Evolutionary conservation across 75 land plant genomes (phyloP), one percentile per base, ranked within the genome.

Genomic region (Sequoia sempervirens): DNA sequence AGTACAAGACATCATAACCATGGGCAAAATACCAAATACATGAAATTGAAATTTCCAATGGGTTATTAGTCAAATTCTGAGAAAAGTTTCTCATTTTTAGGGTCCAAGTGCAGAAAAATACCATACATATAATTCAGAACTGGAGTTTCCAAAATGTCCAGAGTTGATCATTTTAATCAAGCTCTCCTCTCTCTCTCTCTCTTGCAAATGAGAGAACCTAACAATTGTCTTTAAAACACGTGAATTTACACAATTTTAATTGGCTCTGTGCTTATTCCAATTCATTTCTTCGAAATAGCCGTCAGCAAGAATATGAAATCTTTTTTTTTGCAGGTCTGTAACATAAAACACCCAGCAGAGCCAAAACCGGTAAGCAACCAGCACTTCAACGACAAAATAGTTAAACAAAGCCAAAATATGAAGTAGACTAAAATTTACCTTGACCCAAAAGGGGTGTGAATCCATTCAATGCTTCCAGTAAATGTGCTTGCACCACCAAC

Each of bases 391-490:
- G 50, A 11, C 15, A 78, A n/a, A 34, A 78, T 11, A 43, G 23
- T 12, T 75, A 28, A 43, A 43, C 11, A 43, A 43, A 45, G 1
- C 8, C 23, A 45, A 78, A 43, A 26, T 2, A 43, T 43, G 28
- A 75, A 18, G 32, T n/a, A 26, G 52, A 8, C 8, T 78, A 3
- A 43, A 78, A 40, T 26, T 43, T 78, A 78, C 80, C 80, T 78
- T 78, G 80, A 78, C 46, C 80, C 45, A 43, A 43, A 43, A 40
- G 30, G 43, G 47, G 30, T 78, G 28, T 18, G 50, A 78, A 78
- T 32, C 80, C 80, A 41, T 78, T 78, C 80, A 78, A 45, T 78
- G 80, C 80, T 78, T 76, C 80, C 80, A 78, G 80, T 78, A 78
- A 78, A 78, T 78, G 80, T 78, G 80, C 80, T 78, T 26, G 46